Conservation (phyloP, 306 rosid species). For the Clitoria ternatea region DNA sequence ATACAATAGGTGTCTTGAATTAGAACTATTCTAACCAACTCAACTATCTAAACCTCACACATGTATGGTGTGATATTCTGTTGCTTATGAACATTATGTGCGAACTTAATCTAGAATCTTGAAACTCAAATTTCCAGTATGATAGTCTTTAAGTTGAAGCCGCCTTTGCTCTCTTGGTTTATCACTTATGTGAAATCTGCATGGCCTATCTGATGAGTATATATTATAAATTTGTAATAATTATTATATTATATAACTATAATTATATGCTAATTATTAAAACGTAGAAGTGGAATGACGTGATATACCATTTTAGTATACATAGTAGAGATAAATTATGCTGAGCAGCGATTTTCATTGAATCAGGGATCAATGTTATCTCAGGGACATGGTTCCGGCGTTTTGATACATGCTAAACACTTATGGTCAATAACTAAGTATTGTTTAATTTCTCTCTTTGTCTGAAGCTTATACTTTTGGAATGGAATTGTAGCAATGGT, state of each 20-base stretch:
- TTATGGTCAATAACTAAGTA: neutral
- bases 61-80: too few relatives aligned
- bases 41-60: too few relatives aligned
- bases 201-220: slow-evolving; percentile 1
- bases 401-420: neutral
- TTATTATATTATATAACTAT: too few relatives aligned
- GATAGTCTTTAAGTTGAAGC: slow-evolving; percentile 15
- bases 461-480: neutral
- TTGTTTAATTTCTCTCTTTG: neutral
- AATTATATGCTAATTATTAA: slow-evolving; percentile 10
- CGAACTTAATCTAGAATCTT: neutral
- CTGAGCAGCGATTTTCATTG: slow-evolving; percentile 2
- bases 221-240: neutral
- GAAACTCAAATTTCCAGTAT: neutral
- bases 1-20: too few relatives aligned
- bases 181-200: neutral
- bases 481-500: slow-evolving; percentile 2
- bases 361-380: neutral
- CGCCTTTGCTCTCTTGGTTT: neutral
- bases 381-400: neutral
- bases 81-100: neutral
- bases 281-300: neutral
- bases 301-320: slow-evolving; percentile 6
- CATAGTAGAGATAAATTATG: slow-evolving; percentile 2
- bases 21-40: too few relatives aligned